phyloP scores from a whole-genome alignment of 1,284 basidiomycete genomes.

The Butyriboletus appendiculatus region DNA sequence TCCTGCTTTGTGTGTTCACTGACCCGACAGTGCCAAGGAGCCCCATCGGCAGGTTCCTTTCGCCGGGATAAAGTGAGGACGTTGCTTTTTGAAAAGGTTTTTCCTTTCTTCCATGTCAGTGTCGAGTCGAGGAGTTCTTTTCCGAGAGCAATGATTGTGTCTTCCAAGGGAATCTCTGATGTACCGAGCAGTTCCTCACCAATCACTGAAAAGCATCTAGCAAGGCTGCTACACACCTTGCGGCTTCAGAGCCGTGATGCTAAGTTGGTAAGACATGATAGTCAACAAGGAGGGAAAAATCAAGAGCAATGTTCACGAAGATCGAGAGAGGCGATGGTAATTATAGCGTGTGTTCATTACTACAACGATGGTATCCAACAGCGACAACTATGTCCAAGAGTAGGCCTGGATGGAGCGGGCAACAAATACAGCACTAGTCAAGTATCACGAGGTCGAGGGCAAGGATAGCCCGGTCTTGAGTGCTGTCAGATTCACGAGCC shows the following conservation, averaged over 20 bases:
- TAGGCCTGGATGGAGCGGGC: background rate
- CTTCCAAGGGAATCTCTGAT: constrained; percentile 61
- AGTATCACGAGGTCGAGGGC: constrained; percentile 4
- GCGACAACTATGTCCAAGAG: background rate
- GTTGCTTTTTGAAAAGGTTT: constrained; percentile 50
- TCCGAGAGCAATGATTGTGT: constrained; percentile 53
- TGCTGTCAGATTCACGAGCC: constrained; percentile 57
- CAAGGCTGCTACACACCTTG: constrained; percentile 37
- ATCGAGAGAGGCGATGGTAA: constrained; percentile 12
- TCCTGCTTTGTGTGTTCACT: constrained; percentile 66
- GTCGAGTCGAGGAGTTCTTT: constrained; percentile 56
- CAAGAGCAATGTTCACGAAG: background rate
- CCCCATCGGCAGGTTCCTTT: constrained; percentile 54
- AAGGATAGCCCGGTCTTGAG: constrained; percentile 14
- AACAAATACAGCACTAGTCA: constrained; percentile 1
- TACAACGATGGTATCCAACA: constrained; percentile 16
- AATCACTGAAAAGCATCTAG: background rate
- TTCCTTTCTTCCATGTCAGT: constrained; percentile 64
- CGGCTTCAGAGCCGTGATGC: constrained; percentile 44
- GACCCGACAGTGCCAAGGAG: constrained; percentile 65
- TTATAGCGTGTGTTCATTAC: constrained; percentile 21
- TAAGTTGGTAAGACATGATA: constrained; percentile 40
- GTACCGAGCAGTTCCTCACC: background rate
- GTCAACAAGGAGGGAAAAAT: constrained; percentile 13
- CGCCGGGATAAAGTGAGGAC: constrained; percentile 57